A percentile compares a stretch with the other conserved stretches of the same genome.
Evolutionary conservation across 2,329 filamentous ascomycete species (phyloP).

Genomic region (Malbranchea zuffiana): DNA sequence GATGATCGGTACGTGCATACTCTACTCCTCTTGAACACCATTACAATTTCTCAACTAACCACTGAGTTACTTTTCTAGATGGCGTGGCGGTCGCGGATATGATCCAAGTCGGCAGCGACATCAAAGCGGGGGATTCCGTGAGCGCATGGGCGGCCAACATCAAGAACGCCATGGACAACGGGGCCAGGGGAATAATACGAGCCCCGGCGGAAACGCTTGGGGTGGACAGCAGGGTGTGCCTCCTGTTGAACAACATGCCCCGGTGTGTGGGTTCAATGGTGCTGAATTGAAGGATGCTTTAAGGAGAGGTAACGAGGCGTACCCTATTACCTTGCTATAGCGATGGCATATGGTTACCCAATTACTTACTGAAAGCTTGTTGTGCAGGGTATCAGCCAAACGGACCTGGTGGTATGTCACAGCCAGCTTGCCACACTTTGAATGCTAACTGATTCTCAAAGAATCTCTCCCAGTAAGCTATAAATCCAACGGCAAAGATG

Average conservation of each 20-base stretch:
- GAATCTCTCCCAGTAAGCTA: conserved; percentile 22
- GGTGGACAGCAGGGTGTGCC: conserved; percentile 13
- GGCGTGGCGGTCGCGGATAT: conserved; percentile 30
- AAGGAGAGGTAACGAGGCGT: conserved; percentile 26
- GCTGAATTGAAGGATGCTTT: conserved; percentile 33
- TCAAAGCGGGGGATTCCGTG: conserved; percentile 19
- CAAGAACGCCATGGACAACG: conserved; percentile 24
- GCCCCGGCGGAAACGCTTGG: conserved; percentile 19
- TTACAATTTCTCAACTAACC: conserved; percentile 1
- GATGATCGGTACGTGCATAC: conserved; percentile 26
- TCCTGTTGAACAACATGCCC: conserved; percentile 31
- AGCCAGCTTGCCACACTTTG: background rate
- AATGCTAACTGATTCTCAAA: background rate
- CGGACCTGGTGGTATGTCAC: conserved; percentile 24
- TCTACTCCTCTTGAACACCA: background rate
- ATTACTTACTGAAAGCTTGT: background rate
- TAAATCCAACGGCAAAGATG: conserved; percentile 30
- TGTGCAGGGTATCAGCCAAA: conserved; percentile 14
- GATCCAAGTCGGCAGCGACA: conserved; percentile 31
- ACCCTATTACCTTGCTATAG: background rate
- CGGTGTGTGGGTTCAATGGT: conserved; percentile 36
- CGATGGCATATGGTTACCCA: background rate
- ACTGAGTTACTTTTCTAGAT: conserved; percentile 20
- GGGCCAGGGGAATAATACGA: conserved; percentile 18
- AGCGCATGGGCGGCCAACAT: conserved; percentile 21